Evolutionary conservation across 331 rosid genomes (phyloP).

Genomic region (Spiraea crenata): DNA sequence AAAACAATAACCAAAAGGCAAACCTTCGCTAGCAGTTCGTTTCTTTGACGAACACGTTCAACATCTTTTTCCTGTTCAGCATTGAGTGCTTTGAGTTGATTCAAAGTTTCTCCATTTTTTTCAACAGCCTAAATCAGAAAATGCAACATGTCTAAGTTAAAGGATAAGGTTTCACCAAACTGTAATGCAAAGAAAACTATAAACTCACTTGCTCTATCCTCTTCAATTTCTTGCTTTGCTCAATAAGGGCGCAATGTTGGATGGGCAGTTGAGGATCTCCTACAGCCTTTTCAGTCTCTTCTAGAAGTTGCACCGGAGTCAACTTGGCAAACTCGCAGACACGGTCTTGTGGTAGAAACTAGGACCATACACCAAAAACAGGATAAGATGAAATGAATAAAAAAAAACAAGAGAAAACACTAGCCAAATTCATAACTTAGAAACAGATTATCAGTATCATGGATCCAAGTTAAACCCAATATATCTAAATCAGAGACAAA

Average conservation of each 20-base stretch:
- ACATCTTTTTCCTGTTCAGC: constrained; percentile 91
- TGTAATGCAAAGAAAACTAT: constrained; percentile 1
- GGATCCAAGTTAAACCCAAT: neutral
- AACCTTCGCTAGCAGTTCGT: constrained; percentile 78
- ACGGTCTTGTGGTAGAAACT: constrained; percentile 95
- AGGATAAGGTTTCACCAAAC: constrained; percentile 5
- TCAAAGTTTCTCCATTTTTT: constrained; percentile 72
- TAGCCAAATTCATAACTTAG: neutral
- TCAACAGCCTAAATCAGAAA: constrained; percentile 66
- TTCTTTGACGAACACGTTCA: constrained; percentile 89
- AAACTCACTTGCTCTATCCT: constrained; percentile 65
- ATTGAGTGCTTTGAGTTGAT: constrained; percentile 70
- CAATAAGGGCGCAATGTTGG: constrained; percentile 69
- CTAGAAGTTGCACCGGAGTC: constrained; percentile 81
- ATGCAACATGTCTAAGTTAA: constrained; percentile 1
- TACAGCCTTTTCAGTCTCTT: constrained; percentile 93
- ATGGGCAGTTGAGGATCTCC: constrained; percentile 84
- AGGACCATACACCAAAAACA: constrained; percentile 22
- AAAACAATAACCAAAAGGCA: constrained; percentile 9
- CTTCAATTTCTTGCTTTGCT: constrained; percentile 69
- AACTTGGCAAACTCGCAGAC: constrained; percentile 94
- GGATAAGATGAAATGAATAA: constrained; percentile 5
- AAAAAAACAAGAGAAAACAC: neutral
- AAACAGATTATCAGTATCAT: neutral
- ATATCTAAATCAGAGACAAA: neutral